phyloP scores from a whole-genome alignment of 176 grass and related monocot species.

The Carex littledalei region DNA sequence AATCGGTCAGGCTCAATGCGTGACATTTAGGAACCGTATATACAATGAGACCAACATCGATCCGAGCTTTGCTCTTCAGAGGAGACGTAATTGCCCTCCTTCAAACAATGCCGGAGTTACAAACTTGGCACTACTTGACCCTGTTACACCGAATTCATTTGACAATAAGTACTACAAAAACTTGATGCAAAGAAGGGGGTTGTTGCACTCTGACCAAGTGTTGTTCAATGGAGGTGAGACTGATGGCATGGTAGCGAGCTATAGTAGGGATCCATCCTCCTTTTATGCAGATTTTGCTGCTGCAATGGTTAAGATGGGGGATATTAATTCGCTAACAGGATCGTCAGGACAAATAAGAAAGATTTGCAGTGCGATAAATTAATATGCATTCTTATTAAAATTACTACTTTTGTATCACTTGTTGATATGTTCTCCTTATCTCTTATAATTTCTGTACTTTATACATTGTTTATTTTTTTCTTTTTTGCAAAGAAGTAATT shows the following conservation, averaged over 20 bases:
- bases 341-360: constrained; percentile 33
- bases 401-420: background rate
- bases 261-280: background rate
- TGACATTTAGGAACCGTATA: constrained; percentile 31
- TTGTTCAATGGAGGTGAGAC: constrained; percentile 34
- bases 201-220: constrained; percentile 61
- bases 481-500: too few species aligned
- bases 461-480: too few species aligned
- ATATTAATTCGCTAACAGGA: constrained; percentile 30
- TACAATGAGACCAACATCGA: constrained; percentile 28
- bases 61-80: constrained; percentile 23
- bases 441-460: background rate
- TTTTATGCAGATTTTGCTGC: constrained; percentile 40
- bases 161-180: constrained; percentile 59
- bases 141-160: constrained; percentile 32
- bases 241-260: constrained; percentile 20
- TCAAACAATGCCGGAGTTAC: background rate
- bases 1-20: constrained; percentile 39
- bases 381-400: background rate
- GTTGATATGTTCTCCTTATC: background rate
- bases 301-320: constrained; percentile 51
- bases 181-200: constrained; percentile 33
- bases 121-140: constrained; percentile 31
- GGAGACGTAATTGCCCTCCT: constrained; percentile 18
- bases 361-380: constrained; percentile 29